A percentile compares a stretch with the other conserved stretches of the same genome.
Conservation (phyloP, 2,329 filamentous ascomycete species). For the Cladophialophora yegresii region DNA sequence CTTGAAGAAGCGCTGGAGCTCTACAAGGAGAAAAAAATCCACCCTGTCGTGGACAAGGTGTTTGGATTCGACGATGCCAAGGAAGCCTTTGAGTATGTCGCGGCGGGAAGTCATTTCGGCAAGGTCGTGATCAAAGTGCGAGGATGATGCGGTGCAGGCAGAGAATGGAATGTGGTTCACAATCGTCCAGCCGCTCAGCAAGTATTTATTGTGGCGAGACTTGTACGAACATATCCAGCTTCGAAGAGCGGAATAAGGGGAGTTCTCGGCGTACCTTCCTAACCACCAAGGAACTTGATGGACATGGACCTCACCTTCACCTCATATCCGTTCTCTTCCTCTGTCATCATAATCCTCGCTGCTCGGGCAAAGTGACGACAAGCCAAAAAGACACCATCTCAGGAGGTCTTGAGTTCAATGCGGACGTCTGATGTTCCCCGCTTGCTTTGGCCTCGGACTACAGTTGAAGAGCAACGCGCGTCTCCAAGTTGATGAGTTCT, state of each 20-base stretch:
- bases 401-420: not conserved
- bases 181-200: not conserved
- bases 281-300: not conserved
- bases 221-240: not conserved
- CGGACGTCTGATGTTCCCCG: not conserved
- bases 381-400: not conserved
- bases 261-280: not conserved
- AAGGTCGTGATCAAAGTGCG: conserved; percentile 43
- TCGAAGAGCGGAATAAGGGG: too few species aligned
- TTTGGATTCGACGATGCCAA: conserved; percentile 46
- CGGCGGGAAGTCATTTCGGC: conserved; percentile 48
- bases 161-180: not conserved
- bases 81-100: conserved; percentile 48
- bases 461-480: not conserved
- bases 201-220: not conserved
- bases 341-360: not conserved
- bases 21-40: conserved; percentile 41
- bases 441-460: not conserved
- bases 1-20: conserved; percentile 46
- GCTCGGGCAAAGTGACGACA: not conserved
- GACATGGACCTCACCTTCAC: not conserved
- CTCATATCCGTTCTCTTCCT: not conserved
- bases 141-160: not conserved
- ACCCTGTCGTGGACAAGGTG: conserved; percentile 45
- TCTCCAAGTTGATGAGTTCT: not conserved